Base-by-base conservation (phyloP, 768 basidiomycete genomes). In the Boletus sp. region DNA sequence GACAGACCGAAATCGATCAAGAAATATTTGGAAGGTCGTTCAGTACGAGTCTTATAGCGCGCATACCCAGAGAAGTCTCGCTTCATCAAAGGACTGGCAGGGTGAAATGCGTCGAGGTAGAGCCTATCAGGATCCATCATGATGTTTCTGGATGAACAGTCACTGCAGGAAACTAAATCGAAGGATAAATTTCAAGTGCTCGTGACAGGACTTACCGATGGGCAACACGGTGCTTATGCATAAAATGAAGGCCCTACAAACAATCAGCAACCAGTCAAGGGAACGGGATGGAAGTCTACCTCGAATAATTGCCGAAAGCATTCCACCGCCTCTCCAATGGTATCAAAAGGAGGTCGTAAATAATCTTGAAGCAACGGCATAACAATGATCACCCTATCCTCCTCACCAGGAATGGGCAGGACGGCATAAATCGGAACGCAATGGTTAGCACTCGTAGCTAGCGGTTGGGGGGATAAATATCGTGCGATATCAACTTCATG, bases 331-430 rank as follows among this genome's bases (percentile, higher is more conserved):
- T 46, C 45, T 10, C 45, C 45, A n/a, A 46, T 1, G 0, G 45
- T 1, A 46, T 14, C 14, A 0, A 46, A 46, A 0, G 45, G 45
- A 7, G 69, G 68, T 2, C 35, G 41, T 15, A 54, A n/a, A 33
- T 63, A 70, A 0, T n/a, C 28, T 46, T 69, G 67, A 17, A 79
- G 67, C 2, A 75, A 52, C 0, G 77, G 78, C 72, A 76, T 77
- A 2, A 73, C 66, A 2, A 75, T 47, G 2, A 71, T 65, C 10
- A 2, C 28, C 1, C 44, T 18, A 15, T 67, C 39, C 1, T 54
- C 49, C 0, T 63, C 52, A 0, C 56, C 54, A 15, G 47, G 50
- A 40, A 71, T 44, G 15, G 41, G 8, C 1, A 75, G 14, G 0
- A 59, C 24, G 9, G 74, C 72, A 14, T 68, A 58, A 7, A 76